These are phyloP conservation scores for Cryptosporidium baileyi DNA, from an alignment of 169 alveolate species.

Conservation along the genomic window DNA sequence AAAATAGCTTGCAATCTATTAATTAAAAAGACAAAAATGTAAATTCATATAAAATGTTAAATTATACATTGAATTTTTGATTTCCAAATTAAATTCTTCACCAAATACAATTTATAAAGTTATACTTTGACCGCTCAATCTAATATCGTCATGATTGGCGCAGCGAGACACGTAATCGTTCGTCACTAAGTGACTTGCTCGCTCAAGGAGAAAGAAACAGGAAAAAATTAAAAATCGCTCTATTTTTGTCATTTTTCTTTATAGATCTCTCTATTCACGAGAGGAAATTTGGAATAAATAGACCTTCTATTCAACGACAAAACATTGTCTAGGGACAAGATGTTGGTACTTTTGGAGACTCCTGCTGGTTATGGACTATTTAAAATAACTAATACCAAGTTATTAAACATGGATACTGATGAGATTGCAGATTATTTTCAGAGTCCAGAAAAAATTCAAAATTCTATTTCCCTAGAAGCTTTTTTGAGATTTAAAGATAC, in stretches of 20 bases:
- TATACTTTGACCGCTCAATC: no score
- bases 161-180: constrained; percentile 64
- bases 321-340: constrained; percentile 71
- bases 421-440: constrained; percentile 84
- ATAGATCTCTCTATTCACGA: no score
- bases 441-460: constrained; percentile 86
- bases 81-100: no score
- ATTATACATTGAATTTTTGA: no score
- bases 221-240: neutral
- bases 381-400: constrained; percentile 89
- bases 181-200: constrained; percentile 49
- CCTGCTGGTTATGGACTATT: constrained; percentile 99
- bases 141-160: constrained; percentile 15
- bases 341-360: constrained; percentile 98
- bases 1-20: no score
- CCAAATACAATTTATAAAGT: no score
- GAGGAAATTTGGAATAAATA: neutral
- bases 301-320: no score
- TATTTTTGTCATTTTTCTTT: no score
- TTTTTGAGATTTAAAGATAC: constrained; percentile 89
- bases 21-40: no score
- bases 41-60: no score
- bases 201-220: neutral
- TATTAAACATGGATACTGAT: constrained; percentile 86
- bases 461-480: constrained; percentile 83